These are phyloP conservation scores for Tetrapisispora iriomotensis DNA, from an alignment of 805 yeast genomes.

Conservation along the genomic window DNA sequence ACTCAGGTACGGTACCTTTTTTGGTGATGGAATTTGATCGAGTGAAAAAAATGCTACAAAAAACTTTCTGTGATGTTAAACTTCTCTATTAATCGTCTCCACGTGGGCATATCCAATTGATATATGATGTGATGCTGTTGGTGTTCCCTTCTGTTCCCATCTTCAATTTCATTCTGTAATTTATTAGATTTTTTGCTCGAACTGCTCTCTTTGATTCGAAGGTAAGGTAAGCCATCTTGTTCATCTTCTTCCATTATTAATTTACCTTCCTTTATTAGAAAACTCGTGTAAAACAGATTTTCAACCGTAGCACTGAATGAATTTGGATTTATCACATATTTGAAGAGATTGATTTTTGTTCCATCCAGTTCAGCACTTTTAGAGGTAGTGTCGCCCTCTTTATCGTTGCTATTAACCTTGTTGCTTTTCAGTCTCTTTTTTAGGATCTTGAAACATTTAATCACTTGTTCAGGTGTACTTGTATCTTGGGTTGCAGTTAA, in stretches of 20 bases:
- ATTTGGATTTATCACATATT: constrained; percentile 61
- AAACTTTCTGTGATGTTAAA: constrained; percentile 39
- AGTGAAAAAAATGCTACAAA: background rate
- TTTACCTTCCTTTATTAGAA: constrained; percentile 65
- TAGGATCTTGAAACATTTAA: constrained; percentile 39
- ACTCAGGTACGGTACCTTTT: too few relatives aligned
- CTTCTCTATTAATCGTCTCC: constrained; percentile 47
- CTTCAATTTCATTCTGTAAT: constrained; percentile 15
- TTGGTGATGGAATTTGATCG: background rate
- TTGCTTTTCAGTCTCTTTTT: background rate
- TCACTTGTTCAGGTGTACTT: constrained; percentile 58
- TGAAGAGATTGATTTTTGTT: constrained; percentile 46
- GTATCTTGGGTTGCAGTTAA: constrained; percentile 41
- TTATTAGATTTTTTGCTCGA: constrained; percentile 12
- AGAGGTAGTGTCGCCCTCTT: background rate
- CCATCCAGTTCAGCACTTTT: constrained; percentile 20
- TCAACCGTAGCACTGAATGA: constrained; percentile 76
- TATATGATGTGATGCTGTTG: constrained; percentile 58
- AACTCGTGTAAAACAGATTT: constrained; percentile 74
- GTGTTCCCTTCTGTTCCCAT: constrained; percentile 21
- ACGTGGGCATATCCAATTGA: constrained; percentile 54
- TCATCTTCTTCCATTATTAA: constrained; percentile 44
- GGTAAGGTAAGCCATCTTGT: constrained; percentile 35
- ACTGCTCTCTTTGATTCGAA: constrained; percentile 27
- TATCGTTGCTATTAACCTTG: too few relatives aligned